Evolutionary conservation across 2,329 filamentous ascomycete genomes (phyloP), one percentile per base, ranked within the genome.

Genomic region (Fusarium poae): DNA sequence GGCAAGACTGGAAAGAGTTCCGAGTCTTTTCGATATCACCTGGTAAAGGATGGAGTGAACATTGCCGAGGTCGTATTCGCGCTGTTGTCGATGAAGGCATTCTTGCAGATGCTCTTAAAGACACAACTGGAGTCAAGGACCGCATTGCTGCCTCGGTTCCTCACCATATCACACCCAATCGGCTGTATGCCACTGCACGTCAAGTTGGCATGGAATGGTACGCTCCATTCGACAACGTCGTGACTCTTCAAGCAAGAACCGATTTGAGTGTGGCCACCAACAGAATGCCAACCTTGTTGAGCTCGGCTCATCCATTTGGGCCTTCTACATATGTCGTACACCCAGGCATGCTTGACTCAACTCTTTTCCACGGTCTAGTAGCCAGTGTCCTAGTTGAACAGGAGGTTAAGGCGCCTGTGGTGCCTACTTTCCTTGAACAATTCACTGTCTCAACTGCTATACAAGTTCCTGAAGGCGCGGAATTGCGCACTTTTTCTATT

Each of bases 1-100:
- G 37, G n/a, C 48, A 51, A 25, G 23, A 32, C 25, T 58, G 55
- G 55, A 30, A 51, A 52, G 55, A 58, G 39, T 58, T 58, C 46
- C 46, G 55, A 11, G 30, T 58, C 29, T 58, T 58, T 15, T 44
- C 29, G n/a, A 52, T 34, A 27, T 51, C 55, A 1, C 37, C 55
- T 9, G 55, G 25, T 20, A 34, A 58, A 16, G 40, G n/a, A 7
- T 58, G 55, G 55, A 52, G 23, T 8, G 55, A 58, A 27, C 55
- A 58, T 39, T 52, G 39, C 3, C 46, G 51, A 27, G 51, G 51
- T 20, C 40, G 30, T 12, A 25, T 54, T 7, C 51, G 34, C 10
- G 51, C 20, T 37, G 23, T 45, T 10, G 2, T 37, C 40, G 51
- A 54, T n/a, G 21, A 54, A 4, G 29, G 15, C n/a, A 32, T 37